Conservation (phyloP, 805 yeast species). For the Candida argentea region DNA sequence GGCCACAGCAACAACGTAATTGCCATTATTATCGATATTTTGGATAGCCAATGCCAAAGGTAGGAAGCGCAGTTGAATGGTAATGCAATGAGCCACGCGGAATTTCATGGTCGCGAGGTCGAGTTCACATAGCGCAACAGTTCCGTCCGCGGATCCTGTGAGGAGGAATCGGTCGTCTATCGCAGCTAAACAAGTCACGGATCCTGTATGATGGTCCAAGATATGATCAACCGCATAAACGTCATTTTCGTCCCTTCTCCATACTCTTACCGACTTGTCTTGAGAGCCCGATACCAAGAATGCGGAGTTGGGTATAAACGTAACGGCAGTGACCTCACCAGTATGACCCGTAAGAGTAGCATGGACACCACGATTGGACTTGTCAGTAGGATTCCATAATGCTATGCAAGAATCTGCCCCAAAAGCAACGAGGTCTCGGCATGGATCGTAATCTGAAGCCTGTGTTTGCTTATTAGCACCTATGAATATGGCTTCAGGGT, state of each 20-base stretch:
- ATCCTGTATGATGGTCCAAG: conserved; percentile 32
- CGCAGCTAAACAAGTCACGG: conserved; percentile 48
- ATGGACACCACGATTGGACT: conserved; percentile 34
- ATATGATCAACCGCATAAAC: conserved; percentile 22
- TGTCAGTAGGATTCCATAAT: conserved; percentile 51
- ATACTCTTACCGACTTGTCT: conserved; percentile 51
- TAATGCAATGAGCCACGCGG: conserved; percentile 18
- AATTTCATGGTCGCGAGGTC: conserved; percentile 9
- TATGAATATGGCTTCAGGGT: conserved; percentile 48
- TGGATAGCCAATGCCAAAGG: conserved; percentile 31
- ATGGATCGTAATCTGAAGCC: conserved; percentile 41
- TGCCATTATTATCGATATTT: conserved; percentile 17
- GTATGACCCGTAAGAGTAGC: conserved; percentile 52
- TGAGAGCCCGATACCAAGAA: conserved; percentile 55
- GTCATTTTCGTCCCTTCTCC: conserved; percentile 32
- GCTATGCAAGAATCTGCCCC: conserved; percentile 65
- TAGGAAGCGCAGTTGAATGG: conserved; percentile 37
- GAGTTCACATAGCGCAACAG: conserved; percentile 42
- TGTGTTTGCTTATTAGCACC: conserved; percentile 67
- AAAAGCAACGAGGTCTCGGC: conserved; percentile 43
- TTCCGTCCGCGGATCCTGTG: conserved; percentile 60
- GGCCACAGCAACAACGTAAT: conserved; percentile 54
- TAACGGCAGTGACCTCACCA: conserved; percentile 57
- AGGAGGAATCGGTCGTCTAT: conserved; percentile 29
- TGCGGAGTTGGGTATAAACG: conserved; percentile 33